A percentile compares a stretch with the other conserved stretches of the same genome.
Evolutionary conservation across 148 eudicot genomes (phyloP).

Genomic region (Rhododendron kiyosumense): DNA sequence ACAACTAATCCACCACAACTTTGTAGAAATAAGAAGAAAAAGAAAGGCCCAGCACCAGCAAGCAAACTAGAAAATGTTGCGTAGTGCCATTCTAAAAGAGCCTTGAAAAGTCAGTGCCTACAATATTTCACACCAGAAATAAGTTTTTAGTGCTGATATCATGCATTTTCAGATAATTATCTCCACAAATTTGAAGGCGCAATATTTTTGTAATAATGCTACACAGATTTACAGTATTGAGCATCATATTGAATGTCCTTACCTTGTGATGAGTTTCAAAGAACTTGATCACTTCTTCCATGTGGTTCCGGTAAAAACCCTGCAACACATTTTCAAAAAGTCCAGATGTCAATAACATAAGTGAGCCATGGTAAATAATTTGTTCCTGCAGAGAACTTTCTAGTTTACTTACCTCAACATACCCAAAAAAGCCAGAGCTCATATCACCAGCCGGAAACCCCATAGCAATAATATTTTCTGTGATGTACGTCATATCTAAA

Average conservation of each 20-base stretch:
- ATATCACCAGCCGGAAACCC: slow-evolving; percentile 99
- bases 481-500: slow-evolving; percentile 95
- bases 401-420: slow-evolving; percentile 65
- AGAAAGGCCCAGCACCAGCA: not conserved
- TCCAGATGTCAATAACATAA: not conserved
- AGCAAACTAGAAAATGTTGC: not conserved
- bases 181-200: not conserved
- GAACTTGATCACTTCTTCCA: slow-evolving; percentile 96
- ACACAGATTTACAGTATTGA: not conserved
- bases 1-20: not conserved
- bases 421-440: slow-evolving; percentile 96
- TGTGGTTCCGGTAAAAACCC: slow-evolving; percentile 96
- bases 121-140: not conserved
- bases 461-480: slow-evolving; percentile 97
- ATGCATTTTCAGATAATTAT: not conserved
- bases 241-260: slow-evolving; percentile 6
- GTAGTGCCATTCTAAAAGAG: not conserved
- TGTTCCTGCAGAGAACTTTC: not conserved
- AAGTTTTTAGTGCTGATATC: not conserved
- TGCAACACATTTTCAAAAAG: slow-evolving; percentile 28
- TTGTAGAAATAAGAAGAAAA: not conserved
- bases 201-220: not conserved
- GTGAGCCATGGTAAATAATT: not conserved
- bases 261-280: slow-evolving; percentile 97
- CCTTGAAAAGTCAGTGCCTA: not conserved